phyloP scores from a whole-genome alignment of 2,329 filamentous ascomycete species.

The Aspergillus neotritici region DNA sequence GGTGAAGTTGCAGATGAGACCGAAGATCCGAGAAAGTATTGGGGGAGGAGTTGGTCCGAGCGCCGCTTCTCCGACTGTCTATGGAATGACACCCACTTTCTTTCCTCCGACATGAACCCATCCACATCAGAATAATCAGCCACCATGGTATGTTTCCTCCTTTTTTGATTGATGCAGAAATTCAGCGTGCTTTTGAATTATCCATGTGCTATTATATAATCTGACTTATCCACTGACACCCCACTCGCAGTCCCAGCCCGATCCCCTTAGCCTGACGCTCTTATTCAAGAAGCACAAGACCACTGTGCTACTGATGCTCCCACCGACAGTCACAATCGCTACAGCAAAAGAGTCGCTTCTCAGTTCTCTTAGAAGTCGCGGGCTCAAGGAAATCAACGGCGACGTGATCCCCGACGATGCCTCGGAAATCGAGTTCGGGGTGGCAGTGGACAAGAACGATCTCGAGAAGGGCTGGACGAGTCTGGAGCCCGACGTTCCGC shows the following conservation, averaged over 20 bases:
- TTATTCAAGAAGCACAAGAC: constrained; percentile 67
- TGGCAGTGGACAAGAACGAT: constrained; percentile 45
- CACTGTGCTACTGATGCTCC: constrained; percentile 64
- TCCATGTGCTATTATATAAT: not conserved
- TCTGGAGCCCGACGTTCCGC: constrained; percentile 31
- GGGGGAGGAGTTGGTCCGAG: not conserved
- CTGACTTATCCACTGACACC: constrained; percentile 2
- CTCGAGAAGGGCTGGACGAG: constrained; percentile 46
- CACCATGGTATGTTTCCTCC: constrained; percentile 12
- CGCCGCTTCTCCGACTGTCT: not conserved
- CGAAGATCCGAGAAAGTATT: not conserved
- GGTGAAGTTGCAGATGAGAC: constrained; percentile 1
- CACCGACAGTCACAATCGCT: constrained; percentile 53
- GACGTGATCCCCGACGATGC: constrained; percentile 34
- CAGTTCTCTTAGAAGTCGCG: constrained; percentile 47
- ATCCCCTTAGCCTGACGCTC: constrained; percentile 56
- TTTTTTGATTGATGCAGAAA: not conserved
- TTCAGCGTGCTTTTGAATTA: not conserved
- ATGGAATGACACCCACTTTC: constrained; percentile 6
- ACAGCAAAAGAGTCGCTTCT: constrained; percentile 56
- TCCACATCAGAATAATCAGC: constrained; percentile 10
- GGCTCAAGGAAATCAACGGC: constrained; percentile 35
- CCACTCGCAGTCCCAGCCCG: constrained; percentile 15
- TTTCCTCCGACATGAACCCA: constrained; percentile 1
- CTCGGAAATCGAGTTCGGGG: constrained; percentile 43